These are phyloP conservation scores for Apophysomyces ossiformis DNA, from an alignment of 371 early-diverging fungal genomes.

Conservation along the genomic window DNA sequence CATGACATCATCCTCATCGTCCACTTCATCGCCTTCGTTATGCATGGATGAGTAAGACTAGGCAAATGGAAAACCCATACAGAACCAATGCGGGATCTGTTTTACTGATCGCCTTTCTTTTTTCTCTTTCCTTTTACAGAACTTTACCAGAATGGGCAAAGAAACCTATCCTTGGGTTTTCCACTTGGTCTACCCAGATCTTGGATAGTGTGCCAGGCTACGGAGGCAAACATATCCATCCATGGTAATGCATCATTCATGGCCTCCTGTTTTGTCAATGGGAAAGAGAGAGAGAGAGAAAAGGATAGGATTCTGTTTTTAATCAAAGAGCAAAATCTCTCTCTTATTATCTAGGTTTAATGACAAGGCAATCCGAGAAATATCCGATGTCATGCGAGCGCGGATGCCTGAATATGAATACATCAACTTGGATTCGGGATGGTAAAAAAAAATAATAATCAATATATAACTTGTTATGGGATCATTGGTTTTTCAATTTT, in stretches of 20 bases:
- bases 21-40: neutral
- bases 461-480: too few species aligned
- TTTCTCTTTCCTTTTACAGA: neutral
- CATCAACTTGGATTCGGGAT: constrained; percentile 54
- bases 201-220: constrained; percentile 49
- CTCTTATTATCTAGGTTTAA: constrained; percentile 33
- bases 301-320: too few species aligned
- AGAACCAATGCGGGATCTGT: too few species aligned
- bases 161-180: constrained; percentile 48
- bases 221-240: constrained; percentile 43
- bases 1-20: too few species aligned
- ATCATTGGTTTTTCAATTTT: too few species aligned
- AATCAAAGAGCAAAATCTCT: too few species aligned
- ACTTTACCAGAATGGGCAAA: constrained; percentile 29
- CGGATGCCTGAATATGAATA: constrained; percentile 49
- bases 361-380: constrained; percentile 32
- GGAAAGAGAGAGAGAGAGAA: too few species aligned
- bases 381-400: constrained; percentile 42
- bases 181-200: constrained; percentile 54
- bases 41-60: neutral
- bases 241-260: constrained; percentile 27
- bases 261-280: too few species aligned
- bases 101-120: neutral
- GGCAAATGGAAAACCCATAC: neutral
- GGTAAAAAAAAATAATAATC: constrained; percentile 27